These are phyloP conservation scores for Triticum dicoccoides DNA, from an alignment of 176 grass and related monocot genomes.

Conservation along the genomic window DNA sequence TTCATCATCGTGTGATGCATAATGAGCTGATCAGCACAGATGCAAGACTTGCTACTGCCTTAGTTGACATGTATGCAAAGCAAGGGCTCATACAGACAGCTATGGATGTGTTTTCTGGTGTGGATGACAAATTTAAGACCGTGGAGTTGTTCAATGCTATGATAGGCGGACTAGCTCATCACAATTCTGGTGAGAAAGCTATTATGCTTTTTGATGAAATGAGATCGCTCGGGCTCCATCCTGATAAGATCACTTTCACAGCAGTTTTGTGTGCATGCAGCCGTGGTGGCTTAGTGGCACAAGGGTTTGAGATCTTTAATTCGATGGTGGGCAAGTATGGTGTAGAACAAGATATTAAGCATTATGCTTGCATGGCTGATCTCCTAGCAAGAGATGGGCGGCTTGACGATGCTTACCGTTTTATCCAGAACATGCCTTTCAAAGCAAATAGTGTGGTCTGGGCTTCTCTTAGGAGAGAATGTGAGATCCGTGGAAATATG, in stretches of 20 bases:
- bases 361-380: slow-evolving; percentile 57
- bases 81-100: slow-evolving; percentile 48
- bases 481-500: slow-evolving; percentile 41
- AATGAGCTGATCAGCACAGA: slow-evolving; percentile 27
- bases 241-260: slow-evolving; percentile 47
- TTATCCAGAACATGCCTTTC: slow-evolving; percentile 49
- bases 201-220: slow-evolving; percentile 51
- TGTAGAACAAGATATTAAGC: slow-evolving; percentile 32
- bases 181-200: slow-evolving; percentile 37
- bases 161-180: slow-evolving; percentile 52
- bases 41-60: slow-evolving; percentile 41
- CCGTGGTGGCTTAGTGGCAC: slow-evolving; percentile 36
- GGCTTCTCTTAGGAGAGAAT: slow-evolving; percentile 55
- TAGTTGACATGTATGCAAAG: slow-evolving; percentile 61
- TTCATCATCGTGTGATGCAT: slow-evolving; percentile 29
- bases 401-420: slow-evolving; percentile 41
- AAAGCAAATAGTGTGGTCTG: slow-evolving; percentile 45
- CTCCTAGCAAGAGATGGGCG: slow-evolving; percentile 58
- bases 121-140: slow-evolving; percentile 31
- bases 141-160: slow-evolving; percentile 60
- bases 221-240: slow-evolving; percentile 32
- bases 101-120: slow-evolving; percentile 43
- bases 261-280: slow-evolving; percentile 51
- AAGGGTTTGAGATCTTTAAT: slow-evolving; percentile 37
- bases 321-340: slow-evolving; percentile 46